Conservation (phyloP, 2,329 filamentous ascomycete species). For the Immersiporthe knoxdaviesiana region DNA sequence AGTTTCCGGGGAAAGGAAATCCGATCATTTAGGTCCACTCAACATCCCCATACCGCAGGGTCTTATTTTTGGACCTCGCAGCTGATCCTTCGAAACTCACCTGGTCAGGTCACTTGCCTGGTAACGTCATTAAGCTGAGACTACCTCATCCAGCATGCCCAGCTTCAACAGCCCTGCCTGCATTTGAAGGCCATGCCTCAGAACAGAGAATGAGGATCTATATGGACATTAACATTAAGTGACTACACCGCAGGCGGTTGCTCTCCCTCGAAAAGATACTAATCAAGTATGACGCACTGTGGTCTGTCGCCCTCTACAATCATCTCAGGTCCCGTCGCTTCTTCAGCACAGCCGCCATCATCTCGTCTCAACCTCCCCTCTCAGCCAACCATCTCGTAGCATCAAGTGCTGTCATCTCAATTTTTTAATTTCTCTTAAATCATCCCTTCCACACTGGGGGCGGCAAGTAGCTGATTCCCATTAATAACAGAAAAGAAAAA, state of each 20-base stretch:
- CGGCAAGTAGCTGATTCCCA: background rate
- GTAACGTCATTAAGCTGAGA: background rate
- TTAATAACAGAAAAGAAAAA: too few species aligned
- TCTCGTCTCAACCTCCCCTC: background rate
- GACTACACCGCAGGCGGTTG: background rate
- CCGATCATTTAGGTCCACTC: background rate
- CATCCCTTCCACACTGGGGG: background rate
- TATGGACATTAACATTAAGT: background rate
- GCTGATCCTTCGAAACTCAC: background rate
- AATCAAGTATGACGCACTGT: background rate
- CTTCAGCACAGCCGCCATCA: background rate
- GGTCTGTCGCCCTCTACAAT: background rate
- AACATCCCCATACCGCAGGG: background rate
- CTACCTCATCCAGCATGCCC: background rate
- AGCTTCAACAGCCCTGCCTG: background rate
- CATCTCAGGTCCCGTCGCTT: background rate
- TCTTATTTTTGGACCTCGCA: background rate
- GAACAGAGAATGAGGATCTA: background rate
- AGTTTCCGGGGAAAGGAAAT: background rate
- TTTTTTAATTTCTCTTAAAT: too few species aligned
- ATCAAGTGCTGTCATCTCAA: slow-evolving; percentile 6
- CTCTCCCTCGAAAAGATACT: background rate
- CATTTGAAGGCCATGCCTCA: background rate
- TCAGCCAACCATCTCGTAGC: background rate
- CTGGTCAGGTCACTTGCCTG: background rate